These are phyloP conservation scores for Saururus chinensis DNA, from an alignment of 164 flowering plant genomes.

Conservation along the genomic window DNA sequence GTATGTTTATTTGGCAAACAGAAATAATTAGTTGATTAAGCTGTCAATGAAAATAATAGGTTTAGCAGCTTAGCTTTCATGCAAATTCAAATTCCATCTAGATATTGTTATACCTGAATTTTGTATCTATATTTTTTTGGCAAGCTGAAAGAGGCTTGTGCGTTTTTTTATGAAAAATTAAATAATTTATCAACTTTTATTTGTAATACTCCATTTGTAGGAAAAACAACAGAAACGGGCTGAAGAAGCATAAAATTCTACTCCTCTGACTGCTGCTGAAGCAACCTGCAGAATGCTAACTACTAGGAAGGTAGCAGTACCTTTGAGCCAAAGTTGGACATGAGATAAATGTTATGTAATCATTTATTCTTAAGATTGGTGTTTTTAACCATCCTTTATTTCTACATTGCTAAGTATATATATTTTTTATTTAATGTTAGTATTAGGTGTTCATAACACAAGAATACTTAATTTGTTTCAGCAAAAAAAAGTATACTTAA, in stretches of 20 bases:
- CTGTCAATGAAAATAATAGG: too few relatives aligned
- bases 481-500: too few relatives aligned
- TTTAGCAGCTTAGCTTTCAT: background rate
- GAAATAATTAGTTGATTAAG: too few relatives aligned
- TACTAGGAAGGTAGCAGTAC: slow-evolving; percentile 39
- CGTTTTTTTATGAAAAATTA: background rate
- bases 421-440: too few relatives aligned
- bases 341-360: background rate
- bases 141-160: background rate
- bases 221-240: slow-evolving; percentile 53
- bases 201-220: slow-evolving; percentile 18
- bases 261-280: slow-evolving; percentile 73
- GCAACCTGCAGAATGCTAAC: slow-evolving; percentile 51
- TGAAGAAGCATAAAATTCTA: slow-evolving; percentile 40
- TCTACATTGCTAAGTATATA: background rate
- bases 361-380: background rate
- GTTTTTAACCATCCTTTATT: background rate
- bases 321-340: background rate
- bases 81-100: background rate
- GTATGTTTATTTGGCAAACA: too few relatives aligned
- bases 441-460: background rate
- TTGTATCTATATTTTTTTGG: background rate
- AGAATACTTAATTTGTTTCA: too few relatives aligned
- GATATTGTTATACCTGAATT: background rate
- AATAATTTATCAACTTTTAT: background rate